Base-by-base conservation (phyloP, 768 basidiomycete genomes). In the Dendrothele bispora region DNA sequence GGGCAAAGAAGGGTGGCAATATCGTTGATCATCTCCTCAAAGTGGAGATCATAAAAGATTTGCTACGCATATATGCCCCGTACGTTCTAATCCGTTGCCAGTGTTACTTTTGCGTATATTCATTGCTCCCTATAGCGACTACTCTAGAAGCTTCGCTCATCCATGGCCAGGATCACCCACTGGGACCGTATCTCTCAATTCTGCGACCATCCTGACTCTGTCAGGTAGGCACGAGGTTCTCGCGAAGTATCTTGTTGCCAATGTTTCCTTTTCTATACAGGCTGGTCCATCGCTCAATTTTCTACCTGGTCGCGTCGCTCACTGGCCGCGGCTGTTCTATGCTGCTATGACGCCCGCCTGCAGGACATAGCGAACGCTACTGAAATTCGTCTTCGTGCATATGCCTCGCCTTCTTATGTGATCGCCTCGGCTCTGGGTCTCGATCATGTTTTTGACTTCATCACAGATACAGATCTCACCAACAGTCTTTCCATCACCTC, bases 51-150 rank as follows among this genome's bases (percentile, higher is more conserved):
- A 76, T 77, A 55, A 77, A 77, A 49, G 72, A 76, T 57, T 71
- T 75, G 21, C 54, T 77, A 38, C 63, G 75, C 51, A 72, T 63
- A 7, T 78, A 66, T 52, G 76, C 78, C 42, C 75, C 75, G 76
- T 75, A 61, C 54, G 76, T 74, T 22, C 30, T 35, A 41, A 12
- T 26, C 15, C 18, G 30, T 27, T 40, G 21, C 40, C 11, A 15
- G 30, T 27, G 10, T 17, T 39, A 49, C 22, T 34, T 27, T 18
- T 20, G 41, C 40, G 25, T 29, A 36, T 45, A 47, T 50, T 37
- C 67, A 75, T 75, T n/a, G 74, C 77, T 55, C 77, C 75, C 52
- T 77, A 78, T 43, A 75, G 77, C 59, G 75, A 76, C n/a, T n/a
- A 50, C 66, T 75, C 59, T 78, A 78, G 53, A 74, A 74, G 3